Evolutionary conservation across 352 stramenopile genomes (phyloP), one percentile per base, ranked within the genome.

Genomic region (Globisporangium paddicum): DNA sequence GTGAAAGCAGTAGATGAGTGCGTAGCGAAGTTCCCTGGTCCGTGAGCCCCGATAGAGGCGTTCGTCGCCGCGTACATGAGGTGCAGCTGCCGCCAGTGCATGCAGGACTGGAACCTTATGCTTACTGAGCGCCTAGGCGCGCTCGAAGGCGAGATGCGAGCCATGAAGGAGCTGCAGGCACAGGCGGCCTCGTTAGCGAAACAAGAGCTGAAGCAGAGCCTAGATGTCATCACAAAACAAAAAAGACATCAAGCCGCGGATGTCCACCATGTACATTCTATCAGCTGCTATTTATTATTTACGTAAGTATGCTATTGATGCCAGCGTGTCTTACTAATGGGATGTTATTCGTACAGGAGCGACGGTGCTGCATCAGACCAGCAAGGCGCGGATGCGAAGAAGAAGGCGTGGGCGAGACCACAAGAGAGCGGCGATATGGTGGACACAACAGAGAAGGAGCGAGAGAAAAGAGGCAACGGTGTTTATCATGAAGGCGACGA

Each of bases 41-140:
- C 62, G 60, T 40, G 41, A 60, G 58, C 49, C n/a, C 6, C 62
- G 48, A 10, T 58, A 53, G 30, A 35, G 13, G 42, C 57, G 23
- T 56, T 58, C 51, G 14, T 63, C 18, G 38, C 52, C 7, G 57
- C 58, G 35, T 72, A 64, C 41, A 30, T 64, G 7, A 38, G 30
- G 3, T 72, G 66, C 34, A 44, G 46, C 19, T 72, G 62, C 28
- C 57, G 34, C 6, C 40, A 44, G 49, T 72, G 66, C 47, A 52
- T 69, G 32, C 32, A 55, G 16, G 32, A 63, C 44, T 69, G 66
- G 42, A 67, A 60, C 18, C 19, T 55, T 18, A 35, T 52, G 23
- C 50, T 73, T 23, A 58, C 57, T 0, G 47, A 62, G 1, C 37
- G 44, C 6, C 19, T 68, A 5, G 19, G 51, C 0, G 28, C 19